A percentile compares a stretch with the other conserved stretches of the same genome.
Conservation (phyloP, 257 asterid species). For the Solanum clarkiae region DNA sequence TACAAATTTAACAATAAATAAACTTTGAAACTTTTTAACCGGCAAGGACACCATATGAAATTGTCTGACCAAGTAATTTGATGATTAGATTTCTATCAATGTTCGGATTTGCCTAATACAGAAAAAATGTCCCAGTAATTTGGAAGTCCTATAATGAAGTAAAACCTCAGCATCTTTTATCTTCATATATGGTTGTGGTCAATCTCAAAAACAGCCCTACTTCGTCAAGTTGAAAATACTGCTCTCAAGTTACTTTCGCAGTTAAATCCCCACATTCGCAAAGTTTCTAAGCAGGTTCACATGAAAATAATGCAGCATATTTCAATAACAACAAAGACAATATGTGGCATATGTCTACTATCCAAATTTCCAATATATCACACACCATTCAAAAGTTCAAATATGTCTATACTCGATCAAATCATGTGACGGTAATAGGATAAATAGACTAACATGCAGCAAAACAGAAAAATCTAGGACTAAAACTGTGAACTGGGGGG, state of each 20-base stretch:
- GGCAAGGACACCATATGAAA: not conserved
- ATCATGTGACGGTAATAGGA: not conserved
- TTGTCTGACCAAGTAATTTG: not conserved
- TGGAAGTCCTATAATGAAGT: not conserved
- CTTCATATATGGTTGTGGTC: not conserved
- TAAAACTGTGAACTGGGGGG: not conserved
- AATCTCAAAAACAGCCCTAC: not conserved
- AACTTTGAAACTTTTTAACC: not conserved
- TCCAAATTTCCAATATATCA: too few relatives aligned
- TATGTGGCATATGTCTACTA: not conserved
- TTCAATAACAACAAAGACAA: not conserved
- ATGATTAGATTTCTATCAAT: not conserved
- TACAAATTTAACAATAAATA: not conserved
- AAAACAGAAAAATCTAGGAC: not conserved
- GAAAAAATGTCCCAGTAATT: not conserved
- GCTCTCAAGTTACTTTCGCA: not conserved
- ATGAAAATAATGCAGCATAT: not conserved
- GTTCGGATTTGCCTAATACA: not conserved
- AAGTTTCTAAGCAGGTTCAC: not conserved
- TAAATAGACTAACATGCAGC: not conserved
- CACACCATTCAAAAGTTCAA: not conserved
- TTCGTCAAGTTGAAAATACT: not conserved
- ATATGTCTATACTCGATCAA: not conserved
- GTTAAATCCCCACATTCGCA: not conserved
- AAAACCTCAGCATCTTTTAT: not conserved